Evolutionary conservation across 2,329 filamentous ascomycete genomes (phyloP).

Genomic region (Pestalotiopsis sp.): DNA sequence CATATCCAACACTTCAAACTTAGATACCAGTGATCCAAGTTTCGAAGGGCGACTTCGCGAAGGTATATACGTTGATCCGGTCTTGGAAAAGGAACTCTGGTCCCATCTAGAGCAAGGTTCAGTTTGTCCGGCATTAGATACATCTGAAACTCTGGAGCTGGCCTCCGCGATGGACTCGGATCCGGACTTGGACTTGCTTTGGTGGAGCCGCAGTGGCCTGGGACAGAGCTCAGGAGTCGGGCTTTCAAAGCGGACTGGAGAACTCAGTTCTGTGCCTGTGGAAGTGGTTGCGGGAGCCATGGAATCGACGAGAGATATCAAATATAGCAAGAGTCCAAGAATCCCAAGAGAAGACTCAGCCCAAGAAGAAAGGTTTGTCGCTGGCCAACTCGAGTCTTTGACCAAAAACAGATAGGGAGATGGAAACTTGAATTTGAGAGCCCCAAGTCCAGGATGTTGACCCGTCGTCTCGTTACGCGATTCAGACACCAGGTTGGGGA

Average conservation of each 20-base stretch:
- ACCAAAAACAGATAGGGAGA: neutral
- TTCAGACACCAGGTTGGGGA: neutral
- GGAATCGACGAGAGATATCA: slow-evolving; percentile 13
- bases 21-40: slow-evolving; percentile 34
- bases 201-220: slow-evolving; percentile 25
- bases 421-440: neutral
- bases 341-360: neutral
- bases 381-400: slow-evolving; percentile 6
- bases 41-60: slow-evolving; percentile 14
- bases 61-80: neutral
- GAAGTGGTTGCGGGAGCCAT: slow-evolving; percentile 20
- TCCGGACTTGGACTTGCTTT: slow-evolving; percentile 15
- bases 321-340: slow-evolving; percentile 3
- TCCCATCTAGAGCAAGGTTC: neutral
- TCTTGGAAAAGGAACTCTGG: neutral
- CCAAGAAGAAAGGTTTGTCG: slow-evolving; percentile 1
- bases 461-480: neutral
- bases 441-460: neutral
- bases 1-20: slow-evolving; percentile 35
- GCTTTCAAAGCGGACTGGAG: slow-evolving; percentile 18
- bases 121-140: too few species aligned
- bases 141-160: neutral
- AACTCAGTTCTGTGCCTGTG: slow-evolving; percentile 17
- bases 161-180: slow-evolving; percentile 8
- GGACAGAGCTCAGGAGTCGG: slow-evolving; percentile 21